Conservation (phyloP, 805 yeast genomes). For the Priceomyces medius region DNA sequence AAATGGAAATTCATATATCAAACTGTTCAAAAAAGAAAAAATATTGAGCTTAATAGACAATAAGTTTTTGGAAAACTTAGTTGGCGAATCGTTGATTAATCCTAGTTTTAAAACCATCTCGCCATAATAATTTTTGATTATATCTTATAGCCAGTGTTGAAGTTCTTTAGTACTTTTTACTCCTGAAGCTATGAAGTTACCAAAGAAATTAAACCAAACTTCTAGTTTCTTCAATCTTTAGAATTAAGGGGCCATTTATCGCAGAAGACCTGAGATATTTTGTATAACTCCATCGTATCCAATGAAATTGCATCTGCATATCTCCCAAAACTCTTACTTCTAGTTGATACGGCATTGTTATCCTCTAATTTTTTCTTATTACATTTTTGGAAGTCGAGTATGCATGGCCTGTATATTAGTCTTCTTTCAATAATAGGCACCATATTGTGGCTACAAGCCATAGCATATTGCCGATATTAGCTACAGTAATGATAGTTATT, state of each 20-base stretch:
- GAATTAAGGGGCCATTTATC: conserved; percentile 1
- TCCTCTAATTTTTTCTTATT: too few species aligned
- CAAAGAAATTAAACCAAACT: not conserved
- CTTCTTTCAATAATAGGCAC: too few species aligned
- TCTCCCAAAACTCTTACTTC: not conserved
- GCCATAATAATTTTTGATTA: conserved; percentile 6
- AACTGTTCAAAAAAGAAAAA: conserved; percentile 18
- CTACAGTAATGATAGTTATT: too few species aligned
- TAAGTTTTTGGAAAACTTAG: conserved; percentile 11
- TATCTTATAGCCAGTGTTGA: too few species aligned
- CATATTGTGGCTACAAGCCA: too few species aligned
- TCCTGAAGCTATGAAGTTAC: not conserved
- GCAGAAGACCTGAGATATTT: conserved; percentile 3
- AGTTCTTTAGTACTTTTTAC: too few species aligned
- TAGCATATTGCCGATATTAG: too few species aligned
- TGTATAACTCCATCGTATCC: conserved; percentile 1
- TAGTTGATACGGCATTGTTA: conserved; percentile 4
- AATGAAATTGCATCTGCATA: conserved; percentile 4
- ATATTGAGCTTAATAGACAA: conserved; percentile 16
- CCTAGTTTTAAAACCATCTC: conserved; percentile 8
- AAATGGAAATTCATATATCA: conserved; percentile 14
- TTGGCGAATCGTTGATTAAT: conserved; percentile 8
- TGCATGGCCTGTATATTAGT: too few species aligned
- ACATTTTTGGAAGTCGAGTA: too few species aligned
- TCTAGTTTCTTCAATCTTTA: not conserved